Percentiles rank a stretch among this genome's conserved stretches.
Conservation (phyloP, 768 basidiomycete species). For the Fomitopsis pulvina region DNA sequence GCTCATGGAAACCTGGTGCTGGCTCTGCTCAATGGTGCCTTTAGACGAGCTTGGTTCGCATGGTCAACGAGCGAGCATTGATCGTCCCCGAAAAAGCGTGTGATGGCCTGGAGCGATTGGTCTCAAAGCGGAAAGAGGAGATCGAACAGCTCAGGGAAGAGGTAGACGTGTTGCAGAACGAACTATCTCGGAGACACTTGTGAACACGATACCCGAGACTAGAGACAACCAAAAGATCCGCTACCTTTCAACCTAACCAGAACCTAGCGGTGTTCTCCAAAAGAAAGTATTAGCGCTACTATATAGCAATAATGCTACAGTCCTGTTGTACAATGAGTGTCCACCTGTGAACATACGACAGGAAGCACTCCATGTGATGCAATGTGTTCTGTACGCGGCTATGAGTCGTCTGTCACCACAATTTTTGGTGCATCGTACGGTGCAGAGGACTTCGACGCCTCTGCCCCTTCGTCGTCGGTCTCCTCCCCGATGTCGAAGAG, state of each 20-base stretch:
- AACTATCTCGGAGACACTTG: slow-evolving; percentile 11
- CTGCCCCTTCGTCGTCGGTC: slow-evolving; percentile 36
- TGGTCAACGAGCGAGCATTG: slow-evolving; percentile 46
- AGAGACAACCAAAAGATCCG: too few species aligned
- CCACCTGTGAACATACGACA: neutral
- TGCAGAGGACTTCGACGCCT: neutral
- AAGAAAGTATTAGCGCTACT: too few species aligned
- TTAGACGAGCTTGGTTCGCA: slow-evolving; percentile 41
- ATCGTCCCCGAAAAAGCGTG: slow-evolving; percentile 46
- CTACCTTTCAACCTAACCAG: too few species aligned
- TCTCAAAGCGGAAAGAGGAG: slow-evolving; percentile 37
- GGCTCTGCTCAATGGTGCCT: slow-evolving; percentile 3
- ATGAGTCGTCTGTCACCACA: slow-evolving; percentile 10
- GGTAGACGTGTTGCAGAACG: slow-evolving; percentile 31
- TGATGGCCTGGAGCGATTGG: slow-evolving; percentile 34
- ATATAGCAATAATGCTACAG: too few species aligned
- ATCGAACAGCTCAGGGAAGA: slow-evolving; percentile 38
- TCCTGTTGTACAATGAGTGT: slow-evolving; percentile 8
- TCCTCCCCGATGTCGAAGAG: slow-evolving; percentile 62
- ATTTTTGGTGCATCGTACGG: slow-evolving; percentile 17
- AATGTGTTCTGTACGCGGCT: too few species aligned
- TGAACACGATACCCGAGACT: neutral
- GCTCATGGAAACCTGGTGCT: slow-evolving; percentile 3
- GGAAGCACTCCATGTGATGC: neutral
- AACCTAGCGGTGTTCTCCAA: too few species aligned